Percentiles rank a stretch among this genome's conserved stretches.
Evolutionary conservation across 805 yeast species (phyloP).

Genomic region (Teunomyces pallodes): DNA sequence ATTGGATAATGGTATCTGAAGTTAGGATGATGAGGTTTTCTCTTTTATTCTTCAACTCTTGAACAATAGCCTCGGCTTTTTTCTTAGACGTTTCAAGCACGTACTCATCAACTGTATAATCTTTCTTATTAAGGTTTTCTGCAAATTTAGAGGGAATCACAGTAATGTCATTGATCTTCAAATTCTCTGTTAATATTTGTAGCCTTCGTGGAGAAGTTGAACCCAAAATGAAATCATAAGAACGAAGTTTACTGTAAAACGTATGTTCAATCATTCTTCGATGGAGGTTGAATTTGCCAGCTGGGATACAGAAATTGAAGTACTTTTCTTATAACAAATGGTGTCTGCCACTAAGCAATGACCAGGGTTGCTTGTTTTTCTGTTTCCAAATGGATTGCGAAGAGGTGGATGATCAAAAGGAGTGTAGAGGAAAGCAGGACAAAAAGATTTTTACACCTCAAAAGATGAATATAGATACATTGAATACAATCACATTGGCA

Average conservation of each 20-base stretch:
- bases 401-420: too few species aligned
- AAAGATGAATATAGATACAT: too few species aligned
- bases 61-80: conserved; percentile 65
- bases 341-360: too few species aligned
- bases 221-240: conserved; percentile 57
- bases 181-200: conserved; percentile 58
- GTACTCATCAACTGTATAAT: conserved; percentile 49
- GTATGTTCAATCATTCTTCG: conserved; percentile 5
- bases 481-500: too few species aligned
- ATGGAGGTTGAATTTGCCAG: not conserved
- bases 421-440: too few species aligned
- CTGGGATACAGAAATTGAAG: too few species aligned
- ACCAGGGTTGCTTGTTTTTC: too few species aligned
- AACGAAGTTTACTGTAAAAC: conserved; percentile 20
- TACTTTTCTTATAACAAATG: too few species aligned
- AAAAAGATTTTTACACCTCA: too few species aligned
- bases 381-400: too few species aligned
- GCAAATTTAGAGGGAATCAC: conserved; percentile 67
- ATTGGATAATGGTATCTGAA: conserved; percentile 78
- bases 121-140: conserved; percentile 66
- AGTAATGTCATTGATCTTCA: conserved; percentile 47
- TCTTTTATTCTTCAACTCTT: conserved; percentile 29
- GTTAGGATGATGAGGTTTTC: conserved; percentile 39
- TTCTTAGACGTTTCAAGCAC: conserved; percentile 66
- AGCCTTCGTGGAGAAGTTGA: conserved; percentile 81